Base-by-base conservation (phyloP, 805 yeast species). In the Teunomyces aglyptinius region DNA sequence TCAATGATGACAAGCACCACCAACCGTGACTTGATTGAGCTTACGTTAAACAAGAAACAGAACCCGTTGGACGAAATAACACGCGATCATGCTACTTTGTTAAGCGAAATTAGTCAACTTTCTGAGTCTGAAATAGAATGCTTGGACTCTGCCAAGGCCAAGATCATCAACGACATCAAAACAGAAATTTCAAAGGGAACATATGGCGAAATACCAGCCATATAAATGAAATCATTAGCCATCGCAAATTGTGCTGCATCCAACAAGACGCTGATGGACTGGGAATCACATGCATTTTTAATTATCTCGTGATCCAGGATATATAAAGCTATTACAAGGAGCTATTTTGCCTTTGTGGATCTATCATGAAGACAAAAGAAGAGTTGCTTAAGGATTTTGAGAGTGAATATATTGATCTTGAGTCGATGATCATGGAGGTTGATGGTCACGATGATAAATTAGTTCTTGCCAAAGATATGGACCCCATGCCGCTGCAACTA, bases 1-100 rank as follows among this genome's bases (percentile, higher is more conserved):
- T 65, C 89, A 13, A 50, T 71, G 22, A 49, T 70, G 46, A 54
- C 67, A 20, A 68, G 67, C 42, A 54, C 67, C 3, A 57, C 71
- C 7, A 65, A 63, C 15, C 67, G 64, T 13, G 76, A 70, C 16
- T 53, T 63, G 41, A 61, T 72, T 5, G 70, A 70, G 44, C 57
- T 68, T 34, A 63, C 73, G 27, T 57, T 72, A 40, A 72, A 70
- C 50, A 57, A 66, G 29, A 53, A 52, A n/a, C 60, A 59, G 27
- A 62, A 61, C 2, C 64, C 58, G 2, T 50, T 72, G 22, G 63
- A 64, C 4, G 53, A 54, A 16, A 53, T 72, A 36, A 58, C 62
- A 2, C 48, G 53, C 4, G 72, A 68, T 36, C 76, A 72, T 46
- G 70, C 63, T 8, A 49, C 52, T 12, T 55, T 72, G 43, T 60